Evolutionary conservation across 2,329 filamentous ascomycete genomes (phyloP).

Genomic region (Aspergillus ruber): DNA sequence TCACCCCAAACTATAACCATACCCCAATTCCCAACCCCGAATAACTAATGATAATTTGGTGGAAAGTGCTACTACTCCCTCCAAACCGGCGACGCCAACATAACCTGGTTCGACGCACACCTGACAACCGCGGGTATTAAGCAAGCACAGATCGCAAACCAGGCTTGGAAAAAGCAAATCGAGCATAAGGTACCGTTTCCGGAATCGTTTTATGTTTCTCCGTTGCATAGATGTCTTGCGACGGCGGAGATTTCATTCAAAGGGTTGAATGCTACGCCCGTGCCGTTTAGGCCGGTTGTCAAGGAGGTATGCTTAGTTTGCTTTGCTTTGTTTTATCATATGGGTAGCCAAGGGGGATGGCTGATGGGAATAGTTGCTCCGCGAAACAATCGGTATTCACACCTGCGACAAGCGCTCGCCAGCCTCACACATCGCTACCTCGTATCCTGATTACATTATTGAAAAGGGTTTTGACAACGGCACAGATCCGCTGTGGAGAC

Average conservation of each 20-base stretch:
- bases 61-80: slow-evolving; percentile 53
- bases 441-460: slow-evolving; percentile 47
- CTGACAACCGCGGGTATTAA: slow-evolving; percentile 47
- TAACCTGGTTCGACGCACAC: slow-evolving; percentile 53
- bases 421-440: slow-evolving; percentile 41
- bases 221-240: slow-evolving; percentile 51
- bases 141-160: slow-evolving; percentile 42
- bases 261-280: slow-evolving; percentile 38
- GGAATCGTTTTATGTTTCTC: slow-evolving; percentile 52
- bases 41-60: not conserved
- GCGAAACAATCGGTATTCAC: slow-evolving; percentile 55
- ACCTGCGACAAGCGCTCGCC: slow-evolving; percentile 54
- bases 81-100: slow-evolving; percentile 50
- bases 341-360: not conserved
- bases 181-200: slow-evolving; percentile 46
- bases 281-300: slow-evolving; percentile 48
- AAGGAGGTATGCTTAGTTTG: slow-evolving; percentile 42
- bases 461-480: slow-evolving; percentile 50
- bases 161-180: slow-evolving; percentile 47
- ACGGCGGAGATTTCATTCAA: slow-evolving; percentile 52
- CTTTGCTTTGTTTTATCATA: not conserved
- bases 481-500: slow-evolving; percentile 47
- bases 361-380: slow-evolving; percentile 34
- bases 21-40: too few relatives aligned
- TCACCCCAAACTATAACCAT: slow-evolving; percentile 9